Percentiles rank a stretch among this genome's conserved stretches.
These are phyloP conservation scores for Globisporangium ultimum DNA, from an alignment of 352 stramenopile species.

Conservation along the genomic window DNA sequence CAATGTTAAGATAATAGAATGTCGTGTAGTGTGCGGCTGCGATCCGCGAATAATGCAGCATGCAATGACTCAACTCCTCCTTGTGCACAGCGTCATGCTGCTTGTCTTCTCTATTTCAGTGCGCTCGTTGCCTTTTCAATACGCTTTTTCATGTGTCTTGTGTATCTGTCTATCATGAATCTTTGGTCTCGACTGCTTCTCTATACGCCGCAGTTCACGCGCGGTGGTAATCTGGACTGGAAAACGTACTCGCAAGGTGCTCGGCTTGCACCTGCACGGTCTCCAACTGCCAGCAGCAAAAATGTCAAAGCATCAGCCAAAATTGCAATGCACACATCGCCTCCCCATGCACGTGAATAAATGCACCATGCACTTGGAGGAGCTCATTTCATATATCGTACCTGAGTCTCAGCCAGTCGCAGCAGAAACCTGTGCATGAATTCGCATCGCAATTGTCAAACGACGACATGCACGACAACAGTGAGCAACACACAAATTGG, in stretches of 20 bases:
- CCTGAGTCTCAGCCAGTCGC: conserved; percentile 63
- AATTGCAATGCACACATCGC: neutral
- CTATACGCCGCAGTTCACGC: conserved; percentile 9
- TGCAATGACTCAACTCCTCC: neutral
- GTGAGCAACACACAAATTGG: neutral
- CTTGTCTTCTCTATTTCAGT: conserved; percentile 4
- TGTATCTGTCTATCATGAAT: no score
- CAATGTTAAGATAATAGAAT: no score
- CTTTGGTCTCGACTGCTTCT: conserved; percentile 4
- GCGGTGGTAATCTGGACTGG: conserved; percentile 64
- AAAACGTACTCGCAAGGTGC: conserved; percentile 57
- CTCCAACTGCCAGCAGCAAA: conserved; percentile 35
- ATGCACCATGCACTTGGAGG: no score
- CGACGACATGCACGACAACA: no score
- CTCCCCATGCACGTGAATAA: no score
- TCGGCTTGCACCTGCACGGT: conserved; percentile 69
- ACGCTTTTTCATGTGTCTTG: no score
- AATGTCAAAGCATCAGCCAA: neutral
- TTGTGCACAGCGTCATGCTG: no score
- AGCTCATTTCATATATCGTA: conserved; percentile 8
- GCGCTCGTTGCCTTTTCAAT: no score
- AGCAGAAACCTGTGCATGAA: conserved; percentile 26
- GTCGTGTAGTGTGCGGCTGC: no score
- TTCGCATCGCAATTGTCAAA: no score
- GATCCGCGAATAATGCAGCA: no score